Percentiles rank a stretch among this genome's conserved stretches.
Conservation (phyloP, 768 basidiomycete species). For the Boletus rubescentipes region DNA sequence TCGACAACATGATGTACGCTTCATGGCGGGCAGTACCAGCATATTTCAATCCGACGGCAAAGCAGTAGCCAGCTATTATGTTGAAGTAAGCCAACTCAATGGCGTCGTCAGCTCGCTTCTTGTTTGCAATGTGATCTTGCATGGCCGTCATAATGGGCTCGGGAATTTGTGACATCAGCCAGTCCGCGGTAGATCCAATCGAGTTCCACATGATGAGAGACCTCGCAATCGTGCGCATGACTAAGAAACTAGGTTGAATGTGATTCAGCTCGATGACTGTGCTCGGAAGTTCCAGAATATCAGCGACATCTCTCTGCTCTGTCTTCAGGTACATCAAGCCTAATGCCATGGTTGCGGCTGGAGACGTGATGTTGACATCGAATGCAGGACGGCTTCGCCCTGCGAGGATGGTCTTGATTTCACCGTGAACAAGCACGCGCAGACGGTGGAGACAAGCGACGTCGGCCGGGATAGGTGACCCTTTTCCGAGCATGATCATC, state of each 20-base stretch:
- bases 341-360: constrained; percentile 86
- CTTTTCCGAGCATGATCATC: constrained; percentile 93
- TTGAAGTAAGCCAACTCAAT: constrained; percentile 90
- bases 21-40: constrained; percentile 92
- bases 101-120: constrained; percentile 56
- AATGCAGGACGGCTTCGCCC: constrained; percentile 49
- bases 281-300: constrained; percentile 80
- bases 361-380: constrained; percentile 88
- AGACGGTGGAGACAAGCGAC: constrained; percentile 64
- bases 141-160: constrained; percentile 58
- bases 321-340: constrained; percentile 93
- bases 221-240: constrained; percentile 75
- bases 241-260: constrained; percentile 84
- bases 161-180: constrained; percentile 74
- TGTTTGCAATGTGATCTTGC: constrained; percentile 49
- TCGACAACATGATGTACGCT: constrained; percentile 80
- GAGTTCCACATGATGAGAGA: constrained; percentile 85
- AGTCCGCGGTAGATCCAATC: constrained; percentile 69
- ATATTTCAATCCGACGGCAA: constrained; percentile 87
- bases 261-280: constrained; percentile 77
- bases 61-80: constrained; percentile 88
- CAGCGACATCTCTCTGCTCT: constrained; percentile 80
- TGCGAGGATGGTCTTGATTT: constrained; percentile 43
- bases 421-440: constrained; percentile 74
- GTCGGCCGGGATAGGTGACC: constrained; percentile 77